A percentile compares a stretch with the other conserved stretches of the same genome.
Conservation (phyloP, 441 rosid species). For the Mallotus japonicus region DNA sequence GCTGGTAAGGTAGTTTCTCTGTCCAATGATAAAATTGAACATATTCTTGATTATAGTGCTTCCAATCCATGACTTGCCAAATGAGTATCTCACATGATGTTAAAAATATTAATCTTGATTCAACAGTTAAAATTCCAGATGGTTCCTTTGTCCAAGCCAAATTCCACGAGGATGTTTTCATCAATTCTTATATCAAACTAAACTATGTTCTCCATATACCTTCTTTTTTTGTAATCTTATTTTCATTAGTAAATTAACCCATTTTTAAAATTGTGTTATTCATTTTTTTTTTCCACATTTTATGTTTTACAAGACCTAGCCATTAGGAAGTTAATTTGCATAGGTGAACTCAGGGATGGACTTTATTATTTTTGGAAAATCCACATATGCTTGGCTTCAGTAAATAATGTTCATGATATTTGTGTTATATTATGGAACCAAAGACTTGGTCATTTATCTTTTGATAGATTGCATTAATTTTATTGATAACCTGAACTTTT, state of each 20-base stretch:
- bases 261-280: background rate
- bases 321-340: conserved; percentile 1
- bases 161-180: background rate
- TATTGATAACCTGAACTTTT: background rate
- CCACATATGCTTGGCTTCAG: too few species aligned
- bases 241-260: background rate
- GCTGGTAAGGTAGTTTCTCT: too few species aligned
- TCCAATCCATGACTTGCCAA: too few species aligned
- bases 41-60: too few species aligned
- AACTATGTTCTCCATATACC: background rate
- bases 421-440: background rate
- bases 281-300: conserved; percentile 8
- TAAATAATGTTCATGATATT: too few species aligned
- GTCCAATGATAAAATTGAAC: too few species aligned
- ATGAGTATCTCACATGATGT: too few species aligned
- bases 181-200: background rate
- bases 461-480: background rate
- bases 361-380: background rate
- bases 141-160: background rate
- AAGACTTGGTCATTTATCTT: background rate
- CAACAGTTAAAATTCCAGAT: background rate
- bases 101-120: too few species aligned
- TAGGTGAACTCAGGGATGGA: background rate
- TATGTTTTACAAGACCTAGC: background rate
- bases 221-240: background rate